These are phyloP conservation scores for Microthlaspi erraticum DNA, from an alignment of 345 rosid species.

Conservation along the genomic window DNA sequence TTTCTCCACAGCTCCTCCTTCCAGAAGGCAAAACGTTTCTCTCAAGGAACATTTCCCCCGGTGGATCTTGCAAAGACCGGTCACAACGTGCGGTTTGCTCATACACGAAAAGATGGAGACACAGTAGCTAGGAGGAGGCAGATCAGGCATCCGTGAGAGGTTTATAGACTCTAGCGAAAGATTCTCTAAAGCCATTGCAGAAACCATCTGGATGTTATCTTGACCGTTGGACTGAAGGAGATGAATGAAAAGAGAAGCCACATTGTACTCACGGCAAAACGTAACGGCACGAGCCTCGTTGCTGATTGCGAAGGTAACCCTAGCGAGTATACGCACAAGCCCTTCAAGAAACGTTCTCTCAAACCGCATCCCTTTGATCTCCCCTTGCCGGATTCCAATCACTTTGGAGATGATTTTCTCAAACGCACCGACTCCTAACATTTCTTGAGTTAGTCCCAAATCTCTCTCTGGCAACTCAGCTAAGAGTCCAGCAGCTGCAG, in stretches of 20 bases:
- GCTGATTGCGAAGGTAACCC: constrained; percentile 75
- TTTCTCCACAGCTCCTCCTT: constrained; percentile 74
- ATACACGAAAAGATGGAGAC: constrained; percentile 76
- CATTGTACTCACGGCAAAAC: constrained; percentile 70
- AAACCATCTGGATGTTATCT: constrained; percentile 80
- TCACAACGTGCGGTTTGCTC: constrained; percentile 63
- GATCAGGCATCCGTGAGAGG: constrained; percentile 69
- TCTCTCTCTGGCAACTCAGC: constrained; percentile 92
- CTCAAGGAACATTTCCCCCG: constrained; percentile 75
- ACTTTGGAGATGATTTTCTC: constrained; percentile 59
- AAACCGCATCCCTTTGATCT: constrained; percentile 72
- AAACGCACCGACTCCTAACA: constrained; percentile 80
- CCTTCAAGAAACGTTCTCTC: constrained; percentile 82
- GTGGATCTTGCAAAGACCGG: constrained; percentile 79
- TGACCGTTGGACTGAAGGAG: constrained; percentile 81
- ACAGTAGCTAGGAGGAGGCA: constrained; percentile 64
- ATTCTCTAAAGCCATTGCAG: constrained; percentile 92
- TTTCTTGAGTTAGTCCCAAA: constrained; percentile 82
- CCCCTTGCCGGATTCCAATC: constrained; percentile 72
- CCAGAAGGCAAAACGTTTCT: constrained; percentile 81
- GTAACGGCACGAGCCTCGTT: constrained; percentile 65
- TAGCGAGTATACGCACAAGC: constrained; percentile 78
- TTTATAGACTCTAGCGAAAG: constrained; percentile 72
- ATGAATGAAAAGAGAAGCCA: constrained; percentile 70
- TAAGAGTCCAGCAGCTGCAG: constrained; percentile 86